phyloP scores from a whole-genome alignment of 371 early-diverging fungal genomes.

The Actinomortierella wolfii region DNA sequence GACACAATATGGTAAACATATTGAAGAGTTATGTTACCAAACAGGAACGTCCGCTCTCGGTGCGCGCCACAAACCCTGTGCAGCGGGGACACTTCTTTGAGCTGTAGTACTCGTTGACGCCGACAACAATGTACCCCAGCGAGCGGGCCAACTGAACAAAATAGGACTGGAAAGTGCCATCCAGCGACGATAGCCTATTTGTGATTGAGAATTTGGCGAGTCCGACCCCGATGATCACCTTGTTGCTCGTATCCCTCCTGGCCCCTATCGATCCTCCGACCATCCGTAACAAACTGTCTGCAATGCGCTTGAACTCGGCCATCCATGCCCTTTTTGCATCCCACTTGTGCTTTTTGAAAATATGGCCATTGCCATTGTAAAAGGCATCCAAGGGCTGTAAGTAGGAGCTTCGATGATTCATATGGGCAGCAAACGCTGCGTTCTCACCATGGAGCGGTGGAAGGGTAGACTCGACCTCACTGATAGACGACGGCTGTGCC shows the following conservation, averaged over 20 bases:
- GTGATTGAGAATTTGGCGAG: slow-evolving; percentile 6
- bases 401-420: background rate
- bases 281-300: slow-evolving; percentile 6
- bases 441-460: slow-evolving; percentile 18
- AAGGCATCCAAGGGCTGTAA: background rate
- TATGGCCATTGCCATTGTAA: slow-evolving; percentile 7
- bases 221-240: slow-evolving; percentile 13
- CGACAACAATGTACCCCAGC: background rate
- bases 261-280: slow-evolving; percentile 8
- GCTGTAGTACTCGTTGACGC: background rate
- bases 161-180: background rate
- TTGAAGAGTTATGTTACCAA: too few relatives aligned
- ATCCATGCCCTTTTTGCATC: background rate
- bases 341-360: slow-evolving; percentile 6
- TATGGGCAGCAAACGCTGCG: slow-evolving; percentile 5
- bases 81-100: background rate
- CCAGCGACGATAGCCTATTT: slow-evolving; percentile 5
- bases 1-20: too few relatives aligned
- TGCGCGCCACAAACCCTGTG: background rate
- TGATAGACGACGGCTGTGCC: background rate
- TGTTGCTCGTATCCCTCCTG: background rate
- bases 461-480: slow-evolving; percentile 14
- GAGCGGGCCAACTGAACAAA: background rate
- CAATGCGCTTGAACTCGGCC: slow-evolving; percentile 3
- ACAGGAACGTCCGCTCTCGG: too few relatives aligned